A percentile compares a stretch with the other conserved stretches of the same genome.
These are phyloP conservation scores for Pestalotiopsis sp. DNA, from an alignment of 2,329 filamentous ascomycete species.

Conservation along the genomic window DNA sequence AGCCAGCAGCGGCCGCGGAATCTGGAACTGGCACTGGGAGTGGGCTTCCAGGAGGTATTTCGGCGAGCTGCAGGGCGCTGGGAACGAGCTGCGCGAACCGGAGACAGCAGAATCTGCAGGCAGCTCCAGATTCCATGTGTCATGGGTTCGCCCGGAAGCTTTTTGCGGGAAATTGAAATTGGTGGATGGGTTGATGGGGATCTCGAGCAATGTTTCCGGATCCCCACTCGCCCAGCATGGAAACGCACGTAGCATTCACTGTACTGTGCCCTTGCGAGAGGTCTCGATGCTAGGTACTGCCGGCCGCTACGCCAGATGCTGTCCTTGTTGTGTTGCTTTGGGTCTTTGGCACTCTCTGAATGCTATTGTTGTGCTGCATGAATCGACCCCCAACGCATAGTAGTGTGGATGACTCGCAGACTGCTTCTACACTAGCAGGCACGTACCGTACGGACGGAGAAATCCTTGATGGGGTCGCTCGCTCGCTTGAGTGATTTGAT, in stretches of 20 bases:
- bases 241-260: background rate
- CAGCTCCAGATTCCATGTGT: background rate
- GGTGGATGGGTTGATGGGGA: background rate
- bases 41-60: background rate
- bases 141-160: background rate
- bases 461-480: background rate
- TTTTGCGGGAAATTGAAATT: background rate
- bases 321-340: background rate
- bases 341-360: no score
- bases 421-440: background rate
- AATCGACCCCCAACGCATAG: background rate
- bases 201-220: background rate
- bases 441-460: background rate
- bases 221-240: background rate
- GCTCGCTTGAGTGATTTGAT: constrained; percentile 3
- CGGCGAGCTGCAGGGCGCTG: background rate
- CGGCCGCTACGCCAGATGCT: background rate
- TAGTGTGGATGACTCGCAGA: constrained; percentile 10
- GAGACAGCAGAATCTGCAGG: background rate
- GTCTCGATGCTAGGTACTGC: background rate
- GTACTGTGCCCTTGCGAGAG: background rate
- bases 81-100: background rate
- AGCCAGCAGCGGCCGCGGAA: background rate
- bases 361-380: background rate
- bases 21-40: background rate